Evolutionary conservation across 805 yeast genomes (phyloP).

Genomic region (Starmerella sirachaensis): DNA sequence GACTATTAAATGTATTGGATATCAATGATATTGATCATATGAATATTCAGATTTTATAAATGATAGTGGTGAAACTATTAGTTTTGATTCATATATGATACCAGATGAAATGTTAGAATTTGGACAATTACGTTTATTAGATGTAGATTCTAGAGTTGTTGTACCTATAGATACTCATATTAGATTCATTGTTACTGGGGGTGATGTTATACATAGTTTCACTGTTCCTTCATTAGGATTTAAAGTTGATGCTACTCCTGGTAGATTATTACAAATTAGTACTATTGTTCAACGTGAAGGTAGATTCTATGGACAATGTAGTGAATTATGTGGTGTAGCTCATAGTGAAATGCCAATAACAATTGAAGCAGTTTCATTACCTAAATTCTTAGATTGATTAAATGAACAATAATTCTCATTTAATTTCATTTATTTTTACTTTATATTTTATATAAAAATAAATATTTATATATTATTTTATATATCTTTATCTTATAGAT

Average conservation of each 20-base stretch:
- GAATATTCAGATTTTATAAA: neutral
- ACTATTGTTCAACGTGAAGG: neutral
- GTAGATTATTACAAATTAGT: slow-evolving; percentile 1
- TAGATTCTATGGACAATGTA: slow-evolving; percentile 1
- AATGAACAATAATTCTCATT: neutral
- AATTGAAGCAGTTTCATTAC: slow-evolving; percentile 1
- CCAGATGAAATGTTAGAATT: slow-evolving; percentile 1
- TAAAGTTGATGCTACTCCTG: neutral
- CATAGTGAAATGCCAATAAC: neutral
- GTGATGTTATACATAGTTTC: slow-evolving; percentile 1
- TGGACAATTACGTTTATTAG: slow-evolving; percentile 1
- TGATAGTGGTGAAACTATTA: neutral
- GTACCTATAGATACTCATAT: neutral
- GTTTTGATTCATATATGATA: neutral
- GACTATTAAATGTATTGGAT: slow-evolving; percentile 1
- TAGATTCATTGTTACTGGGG: neutral
- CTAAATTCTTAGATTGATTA: neutral
- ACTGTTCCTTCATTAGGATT: slow-evolving; percentile 1
- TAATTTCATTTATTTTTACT: neutral
- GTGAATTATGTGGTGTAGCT: slow-evolving; percentile 1
- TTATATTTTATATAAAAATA: neutral
- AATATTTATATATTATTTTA: neutral
- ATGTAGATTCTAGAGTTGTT: slow-evolving; percentile 1
- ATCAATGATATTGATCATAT: slow-evolving; percentile 1
- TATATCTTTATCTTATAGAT: neutral